Evolutionary conservation across 2,329 filamentous ascomycete genomes (phyloP), one percentile per base, ranked within the genome.

Genomic region (Emmonsiellopsis sp.): DNA sequence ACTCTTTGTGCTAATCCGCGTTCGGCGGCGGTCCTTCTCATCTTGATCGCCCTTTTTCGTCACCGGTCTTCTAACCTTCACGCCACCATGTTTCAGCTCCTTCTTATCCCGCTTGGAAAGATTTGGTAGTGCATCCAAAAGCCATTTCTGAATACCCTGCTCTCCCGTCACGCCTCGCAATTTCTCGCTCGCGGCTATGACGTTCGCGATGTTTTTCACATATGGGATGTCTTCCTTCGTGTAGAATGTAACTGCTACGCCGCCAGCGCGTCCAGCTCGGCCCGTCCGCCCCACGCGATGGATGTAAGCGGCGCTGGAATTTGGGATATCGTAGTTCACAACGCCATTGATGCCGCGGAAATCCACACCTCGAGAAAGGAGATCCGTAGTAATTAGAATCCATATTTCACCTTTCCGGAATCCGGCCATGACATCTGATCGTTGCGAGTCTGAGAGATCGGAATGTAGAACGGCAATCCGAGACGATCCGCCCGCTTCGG

Each of bases 311-410:
- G 91, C 92, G 5, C 87, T 86, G 0, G 87, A 91, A n/a, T 85
- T 88, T 0, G 93, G 93, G 7, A 96, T 89, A 68, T 98, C 93
- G 72, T 96, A 98, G 71, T 97, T 98, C 50, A 98, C 87, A 0
- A 98, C 91, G 45, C 91, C 90, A 63, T 96, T 96, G 58, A 98
- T 85, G 49, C 93, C 93, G 7, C 87, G 84, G 73, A 98, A 96
- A 70, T 98, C 93, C 42, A 98, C 85, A 17, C 93, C 93, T 36
- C 93, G 87, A 13, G 91, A 87, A 9, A 98, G 77, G 6, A 98
- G 81, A 65, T 98, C 93, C 0, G 93, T 98, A 0, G 93, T 97
- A 67, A 98, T 93, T 37, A 98, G 78, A 6, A 97, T 84, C 93
- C 93, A 98, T 57, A 97, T 85, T 66, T 97, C 90, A 58, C 91